phyloP scores from a whole-genome alignment of 2,329 filamentous ascomycete genomes.

The Aspergillus viridinutans region DNA sequence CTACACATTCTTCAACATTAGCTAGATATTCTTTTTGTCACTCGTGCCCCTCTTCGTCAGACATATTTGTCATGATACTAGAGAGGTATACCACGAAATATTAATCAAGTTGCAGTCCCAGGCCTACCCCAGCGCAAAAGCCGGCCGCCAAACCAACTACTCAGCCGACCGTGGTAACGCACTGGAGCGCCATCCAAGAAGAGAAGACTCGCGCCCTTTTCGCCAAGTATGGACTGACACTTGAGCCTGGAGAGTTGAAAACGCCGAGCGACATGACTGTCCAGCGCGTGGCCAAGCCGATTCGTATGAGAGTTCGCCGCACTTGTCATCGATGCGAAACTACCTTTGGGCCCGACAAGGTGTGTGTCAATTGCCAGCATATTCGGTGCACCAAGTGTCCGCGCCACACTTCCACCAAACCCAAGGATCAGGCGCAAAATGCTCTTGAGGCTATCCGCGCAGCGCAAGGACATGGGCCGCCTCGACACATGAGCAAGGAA shows the following conservation, averaged over 20 bases:
- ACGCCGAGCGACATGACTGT: conserved; percentile 30
- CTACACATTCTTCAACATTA: neutral
- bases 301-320: conserved; percentile 46
- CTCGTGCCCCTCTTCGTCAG: neutral
- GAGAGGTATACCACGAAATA: neutral
- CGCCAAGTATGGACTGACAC: conserved; percentile 44
- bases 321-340: conserved; percentile 78
- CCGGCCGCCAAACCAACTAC: conserved; percentile 7
- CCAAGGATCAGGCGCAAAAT: conserved; percentile 53
- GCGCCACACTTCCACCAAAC: conserved; percentile 65
- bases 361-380: conserved; percentile 75
- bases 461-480: conserved; percentile 7
- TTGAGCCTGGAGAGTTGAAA: conserved; percentile 43
- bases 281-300: conserved; percentile 42
- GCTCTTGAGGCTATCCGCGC: conserved; percentile 16
- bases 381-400: conserved; percentile 75
- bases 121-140: conserved; percentile 5
- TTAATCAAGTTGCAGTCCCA: neutral
- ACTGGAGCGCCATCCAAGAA: conserved; percentile 39
- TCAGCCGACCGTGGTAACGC: conserved; percentile 20
- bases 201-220: conserved; percentile 43
- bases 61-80: neutral
- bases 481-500: conserved; percentile 43
- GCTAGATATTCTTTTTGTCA: neutral
- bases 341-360: conserved; percentile 66